A percentile compares a stretch with the other conserved stretches of the same genome.
Evolutionary conservation across 805 yeast species (phyloP).

Genomic region (Sugiyamaella smithiae): DNA sequence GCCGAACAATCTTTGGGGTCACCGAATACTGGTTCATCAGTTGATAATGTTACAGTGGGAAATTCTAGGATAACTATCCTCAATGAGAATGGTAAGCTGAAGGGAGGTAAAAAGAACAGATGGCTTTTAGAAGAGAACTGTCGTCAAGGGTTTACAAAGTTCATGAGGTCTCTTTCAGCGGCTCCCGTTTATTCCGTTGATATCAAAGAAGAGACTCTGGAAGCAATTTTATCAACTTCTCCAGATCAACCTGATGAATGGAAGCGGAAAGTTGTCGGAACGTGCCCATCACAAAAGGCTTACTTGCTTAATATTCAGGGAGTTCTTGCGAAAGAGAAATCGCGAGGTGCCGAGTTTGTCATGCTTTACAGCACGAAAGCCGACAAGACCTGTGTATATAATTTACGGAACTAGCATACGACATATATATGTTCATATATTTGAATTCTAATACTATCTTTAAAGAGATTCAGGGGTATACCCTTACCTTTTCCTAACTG

Average conservation of each 20-base stretch:
- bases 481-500: too few species aligned
- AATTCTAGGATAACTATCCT: conserved; percentile 43
- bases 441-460: too few species aligned
- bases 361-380: conserved; percentile 76
- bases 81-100: conserved; percentile 72
- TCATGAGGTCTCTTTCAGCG: conserved; percentile 52
- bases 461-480: too few species aligned
- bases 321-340: conserved; percentile 66
- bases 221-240: conserved; percentile 52
- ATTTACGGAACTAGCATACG: conserved; percentile 28
- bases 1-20: background rate
- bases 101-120: conserved; percentile 71
- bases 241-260: conserved; percentile 42
- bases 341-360: conserved; percentile 71
- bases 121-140: conserved; percentile 79
- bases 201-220: conserved; percentile 75
- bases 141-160: conserved; percentile 52
- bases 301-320: conserved; percentile 72
- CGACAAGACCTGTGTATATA: conserved; percentile 64
- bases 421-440: too few species aligned
- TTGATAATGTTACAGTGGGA: background rate
- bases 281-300: conserved; percentile 78
- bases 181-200: conserved; percentile 82
- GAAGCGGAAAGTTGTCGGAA: conserved; percentile 78
- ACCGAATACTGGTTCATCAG: background rate